Evolutionary conservation across 805 yeast genomes (phyloP), one percentile per base, ranked within the genome.

Genomic region (Metschnikowia cubensis): DNA sequence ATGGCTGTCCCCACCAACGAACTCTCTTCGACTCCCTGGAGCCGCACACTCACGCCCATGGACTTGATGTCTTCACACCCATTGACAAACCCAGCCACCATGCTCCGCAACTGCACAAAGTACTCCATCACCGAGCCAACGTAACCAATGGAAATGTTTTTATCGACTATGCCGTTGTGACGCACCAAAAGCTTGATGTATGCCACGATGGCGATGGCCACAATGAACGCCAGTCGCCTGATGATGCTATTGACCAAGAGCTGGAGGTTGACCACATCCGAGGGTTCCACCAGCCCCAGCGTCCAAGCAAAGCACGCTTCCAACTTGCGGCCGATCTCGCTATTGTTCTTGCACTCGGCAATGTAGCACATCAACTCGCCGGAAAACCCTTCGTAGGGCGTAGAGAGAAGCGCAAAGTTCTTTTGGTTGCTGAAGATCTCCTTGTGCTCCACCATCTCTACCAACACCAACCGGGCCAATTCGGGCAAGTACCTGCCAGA

Each of bases 401-500:
- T 37, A 39, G 36, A n/a, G 31, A 61, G 68, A 15, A 54, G 37
- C 15, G 49, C 47, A 32, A 47, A 37, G 36, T 50, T 39, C 37
- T 52, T 53, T 21, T 63, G 58, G 18, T 54, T 48, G 34, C 31
- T 47, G 37, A 72, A 70, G 6, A 73, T 48, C 54, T 67, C 70
- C 29, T 58, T 48, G 14, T 50, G 51, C 13, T 60, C 62, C 20
- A 66, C 57, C 58, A 74, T 54, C 41, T 70, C 77, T 15, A 66
- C 51, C 36, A 79, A 43, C 3, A 71, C 72, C 42, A 77, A 59
- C 41, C 86, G 65, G 5, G 78, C 59, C 47, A 80, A 56, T 59
- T 82, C 87, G 33, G 82, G 79, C 37, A 82, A 62, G 60, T 81
- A 80, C 52, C 86, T 65, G 1, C 85, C 85, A 22, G 81, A 68